phyloP scores from a whole-genome alignment of 805 yeast genomes.

The Blastobotrys chiropterorum region DNA sequence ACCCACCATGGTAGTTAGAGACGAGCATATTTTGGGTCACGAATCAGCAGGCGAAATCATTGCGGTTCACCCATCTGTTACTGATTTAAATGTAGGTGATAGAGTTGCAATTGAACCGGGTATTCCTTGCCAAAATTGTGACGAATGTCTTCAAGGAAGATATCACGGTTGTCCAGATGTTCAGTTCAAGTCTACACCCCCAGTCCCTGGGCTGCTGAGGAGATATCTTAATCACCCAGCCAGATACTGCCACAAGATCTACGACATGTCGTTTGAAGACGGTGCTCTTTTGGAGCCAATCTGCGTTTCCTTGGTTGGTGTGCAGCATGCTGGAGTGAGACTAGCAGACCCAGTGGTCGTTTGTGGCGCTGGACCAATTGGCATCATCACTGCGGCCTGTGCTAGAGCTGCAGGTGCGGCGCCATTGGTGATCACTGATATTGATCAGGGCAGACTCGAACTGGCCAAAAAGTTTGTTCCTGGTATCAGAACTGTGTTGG shows the following conservation, averaged over 20 bases:
- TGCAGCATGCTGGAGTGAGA: conserved; percentile 42
- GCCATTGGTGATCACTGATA: conserved; percentile 47
- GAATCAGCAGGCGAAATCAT: conserved; percentile 48
- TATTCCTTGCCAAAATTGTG: conserved; percentile 41
- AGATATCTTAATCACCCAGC: conserved; percentile 35
- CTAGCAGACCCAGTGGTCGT: conserved; percentile 45
- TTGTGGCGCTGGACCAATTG: conserved; percentile 59
- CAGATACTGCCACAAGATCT: conserved; percentile 32
- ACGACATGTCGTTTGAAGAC: conserved; percentile 41
- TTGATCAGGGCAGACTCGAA: conserved; percentile 38
- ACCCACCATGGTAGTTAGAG: conserved; percentile 47
- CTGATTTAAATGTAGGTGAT: conserved; percentile 42
- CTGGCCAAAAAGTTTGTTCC: conserved; percentile 45
- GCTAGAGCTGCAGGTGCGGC: conserved; percentile 50
- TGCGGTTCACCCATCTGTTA: conserved; percentile 44
- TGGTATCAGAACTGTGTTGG: conserved; percentile 39
- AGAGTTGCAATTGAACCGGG: conserved; percentile 44
- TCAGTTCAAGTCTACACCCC: conserved; percentile 34
- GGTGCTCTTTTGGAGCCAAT: conserved; percentile 55
- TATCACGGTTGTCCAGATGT: conserved; percentile 35
- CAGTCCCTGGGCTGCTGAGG: conserved; percentile 32
- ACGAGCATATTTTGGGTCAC: conserved; percentile 57
- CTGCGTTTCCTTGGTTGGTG: conserved; percentile 49
- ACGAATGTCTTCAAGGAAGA: conserved; percentile 29
- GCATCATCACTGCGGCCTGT: conserved; percentile 41